Conservation (phyloP, 441 rosid genomes). For the Erodium texanum region DNA sequence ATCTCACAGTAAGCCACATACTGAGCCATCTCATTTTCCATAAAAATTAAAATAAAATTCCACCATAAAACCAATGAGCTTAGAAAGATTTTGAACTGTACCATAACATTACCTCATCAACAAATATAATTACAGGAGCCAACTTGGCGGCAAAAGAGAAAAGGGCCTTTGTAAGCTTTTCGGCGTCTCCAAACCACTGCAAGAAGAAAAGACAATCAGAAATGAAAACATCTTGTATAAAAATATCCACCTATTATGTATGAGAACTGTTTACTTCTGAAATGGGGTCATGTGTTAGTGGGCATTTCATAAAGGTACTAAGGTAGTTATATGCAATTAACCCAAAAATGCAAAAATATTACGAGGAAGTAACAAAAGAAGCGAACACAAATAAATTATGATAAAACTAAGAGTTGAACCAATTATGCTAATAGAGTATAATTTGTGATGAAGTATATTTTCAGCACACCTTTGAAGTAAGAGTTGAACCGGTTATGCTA, state of each 20-base stretch:
- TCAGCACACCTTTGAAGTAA: constrained; percentile 74
- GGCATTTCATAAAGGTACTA: too few species aligned
- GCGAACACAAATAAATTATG: background rate
- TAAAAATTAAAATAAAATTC: background rate
- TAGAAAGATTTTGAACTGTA: background rate
- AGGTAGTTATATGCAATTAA: too few species aligned
- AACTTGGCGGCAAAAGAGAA: constrained; percentile 90
- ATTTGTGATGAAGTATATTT: too few species aligned
- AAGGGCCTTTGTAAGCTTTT: constrained; percentile 90
- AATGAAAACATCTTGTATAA: background rate
- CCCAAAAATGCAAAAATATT: background rate
- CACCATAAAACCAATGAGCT: background rate
- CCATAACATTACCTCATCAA: constrained; percentile 67
- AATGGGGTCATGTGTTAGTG: too few species aligned
- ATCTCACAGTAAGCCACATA: background rate
- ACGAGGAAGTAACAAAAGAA: background rate
- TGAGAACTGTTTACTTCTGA: too few species aligned
- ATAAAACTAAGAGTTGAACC: too few species aligned
- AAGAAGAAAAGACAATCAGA: constrained; percentile 14
- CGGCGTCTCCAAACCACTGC: constrained; percentile 99
- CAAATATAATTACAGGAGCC: constrained; percentile 88
- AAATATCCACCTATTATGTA: background rate
- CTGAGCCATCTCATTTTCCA: background rate
- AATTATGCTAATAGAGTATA: too few species aligned
- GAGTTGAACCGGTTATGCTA: constrained; percentile 90